phyloP scores from a whole-genome alignment of 139 green algal species.

The Volvox reticuliferus region DNA sequence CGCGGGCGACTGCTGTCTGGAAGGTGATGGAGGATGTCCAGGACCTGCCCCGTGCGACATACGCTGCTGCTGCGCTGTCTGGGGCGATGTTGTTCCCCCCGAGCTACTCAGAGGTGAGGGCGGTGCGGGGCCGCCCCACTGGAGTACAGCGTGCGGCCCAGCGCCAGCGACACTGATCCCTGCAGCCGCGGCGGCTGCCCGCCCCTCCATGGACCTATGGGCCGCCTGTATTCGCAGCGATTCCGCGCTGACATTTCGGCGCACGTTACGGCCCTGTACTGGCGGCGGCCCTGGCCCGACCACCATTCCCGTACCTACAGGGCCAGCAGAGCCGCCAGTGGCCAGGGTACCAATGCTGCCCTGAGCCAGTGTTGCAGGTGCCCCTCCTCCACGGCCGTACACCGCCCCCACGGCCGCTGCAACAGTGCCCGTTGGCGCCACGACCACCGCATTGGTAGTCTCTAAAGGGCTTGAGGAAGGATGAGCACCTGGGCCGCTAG shows the following conservation, averaged over 20 bases:
- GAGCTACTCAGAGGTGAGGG: background rate
- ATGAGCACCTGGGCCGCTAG: background rate
- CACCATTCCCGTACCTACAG: background rate
- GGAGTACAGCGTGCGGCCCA: background rate
- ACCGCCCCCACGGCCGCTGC: too few relatives aligned
- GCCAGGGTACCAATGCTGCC: background rate
- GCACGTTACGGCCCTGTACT: constrained; percentile 17
- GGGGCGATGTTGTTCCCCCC: background rate
- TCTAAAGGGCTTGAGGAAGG: background rate
- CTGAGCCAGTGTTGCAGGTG: background rate
- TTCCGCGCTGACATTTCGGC: constrained; percentile 8
- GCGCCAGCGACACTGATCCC: background rate
- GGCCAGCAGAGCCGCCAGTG: background rate
- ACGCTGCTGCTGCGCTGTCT: background rate
- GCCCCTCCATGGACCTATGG: constrained; percentile 36
- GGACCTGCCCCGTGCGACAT: too few relatives aligned
- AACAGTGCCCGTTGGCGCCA: background rate
- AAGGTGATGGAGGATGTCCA: background rate
- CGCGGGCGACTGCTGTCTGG: background rate
- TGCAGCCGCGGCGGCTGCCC: background rate
- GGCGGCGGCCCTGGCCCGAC: background rate
- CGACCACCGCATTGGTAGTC: background rate
- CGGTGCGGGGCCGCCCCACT: background rate
- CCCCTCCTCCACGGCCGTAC: background rate
- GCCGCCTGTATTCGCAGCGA: constrained; percentile 42